These are phyloP conservation scores for Colletotrichum lini DNA, from an alignment of 2,329 filamentous ascomycete species.

Conservation along the genomic window DNA sequence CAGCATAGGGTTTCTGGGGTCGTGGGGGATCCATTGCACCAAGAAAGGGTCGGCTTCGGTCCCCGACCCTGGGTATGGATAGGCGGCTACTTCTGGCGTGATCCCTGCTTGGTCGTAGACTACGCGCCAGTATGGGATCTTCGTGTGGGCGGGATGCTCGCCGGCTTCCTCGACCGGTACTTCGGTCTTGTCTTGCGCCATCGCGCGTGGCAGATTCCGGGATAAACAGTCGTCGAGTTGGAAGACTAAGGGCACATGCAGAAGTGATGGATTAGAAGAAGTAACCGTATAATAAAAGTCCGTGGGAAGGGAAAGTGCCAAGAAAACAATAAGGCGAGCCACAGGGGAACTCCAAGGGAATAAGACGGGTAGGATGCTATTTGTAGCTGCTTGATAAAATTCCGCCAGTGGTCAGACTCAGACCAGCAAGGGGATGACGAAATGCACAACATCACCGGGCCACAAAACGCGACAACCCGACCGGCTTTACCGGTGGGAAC, in stretches of 20 bases:
- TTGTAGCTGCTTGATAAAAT: neutral
- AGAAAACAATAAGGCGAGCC: neutral
- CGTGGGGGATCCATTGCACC: slow-evolving; percentile 74
- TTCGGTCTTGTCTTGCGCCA: slow-evolving; percentile 11
- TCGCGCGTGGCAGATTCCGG: neutral
- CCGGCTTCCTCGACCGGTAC: neutral
- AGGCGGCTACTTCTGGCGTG: slow-evolving; percentile 48
- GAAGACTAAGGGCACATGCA: neutral
- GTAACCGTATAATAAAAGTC: neutral
- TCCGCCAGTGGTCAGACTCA: neutral
- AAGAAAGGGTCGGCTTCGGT: slow-evolving; percentile 74
- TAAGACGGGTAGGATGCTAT: neutral
- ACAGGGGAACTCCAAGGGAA: neutral
- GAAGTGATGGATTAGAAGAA: neutral
- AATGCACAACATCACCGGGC: slow-evolving; percentile 1
- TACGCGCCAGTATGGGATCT: slow-evolving; percentile 12
- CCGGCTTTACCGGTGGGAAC: slow-evolving; percentile 10
- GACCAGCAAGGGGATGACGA: neutral
- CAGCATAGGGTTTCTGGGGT: slow-evolving; percentile 73
- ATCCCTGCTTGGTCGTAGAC: slow-evolving; percentile 7
- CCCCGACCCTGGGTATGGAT: slow-evolving; percentile 70
- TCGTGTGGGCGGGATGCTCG: neutral
- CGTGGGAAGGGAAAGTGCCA: neutral
- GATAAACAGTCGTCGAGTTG: neutral
- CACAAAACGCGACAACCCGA: neutral